Conservation (phyloP, 805 yeast species). For the Barnettozyma sucrosica region DNA sequence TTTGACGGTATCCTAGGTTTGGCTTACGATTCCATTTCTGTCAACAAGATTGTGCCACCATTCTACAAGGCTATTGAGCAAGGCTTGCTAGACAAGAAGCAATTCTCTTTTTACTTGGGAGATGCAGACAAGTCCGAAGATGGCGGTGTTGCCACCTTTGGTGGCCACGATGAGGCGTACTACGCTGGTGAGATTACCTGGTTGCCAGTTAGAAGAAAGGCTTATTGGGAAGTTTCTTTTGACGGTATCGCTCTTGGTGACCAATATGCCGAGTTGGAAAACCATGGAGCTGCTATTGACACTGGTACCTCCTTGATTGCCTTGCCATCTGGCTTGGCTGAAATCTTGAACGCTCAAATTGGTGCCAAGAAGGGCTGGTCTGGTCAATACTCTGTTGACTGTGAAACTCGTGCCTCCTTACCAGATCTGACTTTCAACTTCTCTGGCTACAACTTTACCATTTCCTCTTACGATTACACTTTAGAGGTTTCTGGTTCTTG, state of each 20-base stretch:
- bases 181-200: conserved; percentile 83
- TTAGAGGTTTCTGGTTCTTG: conserved; percentile 93
- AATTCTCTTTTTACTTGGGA: conserved; percentile 89
- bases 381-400: conserved; percentile 93
- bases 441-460: conserved; percentile 86
- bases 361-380: conserved; percentile 98
- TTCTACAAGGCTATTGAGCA: conserved; percentile 79
- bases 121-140: conserved; percentile 59
- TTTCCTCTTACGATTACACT: conserved; percentile 85
- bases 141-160: conserved; percentile 93
- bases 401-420: conserved; percentile 74
- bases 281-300: conserved; percentile 95
- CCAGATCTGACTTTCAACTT: conserved; percentile 92
- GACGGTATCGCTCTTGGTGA: conserved; percentile 89
- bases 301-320: conserved; percentile 97
- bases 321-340: conserved; percentile 92
- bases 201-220: conserved; percentile 98
- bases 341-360: conserved; percentile 88
- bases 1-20: conserved; percentile 97
- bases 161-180: conserved; percentile 79
- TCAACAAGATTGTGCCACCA: conserved; percentile 87
- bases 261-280: conserved; percentile 76
- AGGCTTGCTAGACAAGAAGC: conserved; percentile 77
- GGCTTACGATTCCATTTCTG: conserved; percentile 89
- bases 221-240: conserved; percentile 97